Evolutionary conservation across 805 yeast genomes (phyloP), one percentile per base, ranked within the genome.

Genomic region (Candida silvatica): DNA sequence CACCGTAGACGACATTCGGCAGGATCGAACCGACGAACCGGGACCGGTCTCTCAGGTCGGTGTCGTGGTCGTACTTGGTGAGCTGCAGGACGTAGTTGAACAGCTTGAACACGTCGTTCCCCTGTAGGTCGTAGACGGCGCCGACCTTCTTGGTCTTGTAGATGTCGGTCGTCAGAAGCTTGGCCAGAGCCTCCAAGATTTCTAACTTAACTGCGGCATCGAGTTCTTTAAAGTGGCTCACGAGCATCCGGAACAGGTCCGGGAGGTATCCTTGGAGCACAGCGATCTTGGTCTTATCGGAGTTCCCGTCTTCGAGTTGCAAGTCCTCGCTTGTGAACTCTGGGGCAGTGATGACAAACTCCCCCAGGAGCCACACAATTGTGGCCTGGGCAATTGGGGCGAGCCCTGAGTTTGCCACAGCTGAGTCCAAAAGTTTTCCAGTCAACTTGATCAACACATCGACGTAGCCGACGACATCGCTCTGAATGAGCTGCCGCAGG

Each of bases 361-460:
- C 97, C 4, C 97, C 96, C 35, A 90, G 70, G 7, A 90, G 66
- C 97, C 97, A 92, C 5, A 90, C 67, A 8, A 88, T 77, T 31
- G 90, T 81, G 1, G 94, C 86, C 44, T 77, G 74, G 0, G 97
- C 94, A 14, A 46, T 39, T 15, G 51, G 33, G 7, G 48, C 40
- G 17, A 47, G 39, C 11, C 33, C 36, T 15, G 24, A 17, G 4
- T 26, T 24, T 9, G 14, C 22, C 7, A 17, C 16, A 7, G 12
- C 29, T 8, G 16, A 11, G 36, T 44, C 27, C 6, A 52, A 32
- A 23, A 59, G 33, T 32, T 49, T 52, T 4, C 57, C 53, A 7
- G 50, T 42, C 14, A 85, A 59, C 35, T 69, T 67, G 20, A 74
- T 64, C 11, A 81, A 68, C 2, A 80, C 71, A 22, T 67, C 66